phyloP scores from a whole-genome alignment of 2,329 filamentous ascomycete species.

The Niveomyces coronatus region DNA sequence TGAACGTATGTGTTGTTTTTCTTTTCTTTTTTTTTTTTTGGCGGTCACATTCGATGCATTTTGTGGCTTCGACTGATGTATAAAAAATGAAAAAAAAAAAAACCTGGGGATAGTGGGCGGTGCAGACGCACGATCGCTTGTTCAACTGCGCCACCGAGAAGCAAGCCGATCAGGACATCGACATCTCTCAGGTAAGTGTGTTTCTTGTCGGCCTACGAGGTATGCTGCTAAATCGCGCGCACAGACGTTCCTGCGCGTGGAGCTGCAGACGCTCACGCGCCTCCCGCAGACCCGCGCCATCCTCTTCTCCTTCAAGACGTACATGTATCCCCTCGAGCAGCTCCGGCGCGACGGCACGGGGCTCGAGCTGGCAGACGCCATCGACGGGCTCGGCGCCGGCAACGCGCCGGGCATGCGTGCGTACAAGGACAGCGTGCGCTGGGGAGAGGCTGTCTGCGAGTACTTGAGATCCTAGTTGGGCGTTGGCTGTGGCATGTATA shows the following conservation, averaged over 20 bases:
- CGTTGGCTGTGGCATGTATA: neutral
- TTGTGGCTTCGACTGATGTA: neutral
- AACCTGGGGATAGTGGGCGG: conserved; percentile 38
- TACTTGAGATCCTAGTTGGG: conserved; percentile 27
- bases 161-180: conserved; percentile 27
- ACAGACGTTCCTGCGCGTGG: conserved; percentile 30
- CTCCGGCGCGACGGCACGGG: conserved; percentile 40
- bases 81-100: too few relatives aligned
- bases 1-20: conserved; percentile 32
- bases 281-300: conserved; percentile 36
- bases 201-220: neutral
- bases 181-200: conserved; percentile 25
- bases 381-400: conserved; percentile 39
- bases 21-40: neutral
- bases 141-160: too few relatives aligned
- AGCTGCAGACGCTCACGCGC: conserved; percentile 41
- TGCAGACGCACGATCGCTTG: conserved; percentile 33
- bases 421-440: conserved; percentile 39
- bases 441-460: conserved; percentile 36
- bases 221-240: too few relatives aligned
- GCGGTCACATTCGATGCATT: neutral
- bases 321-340: conserved; percentile 36
- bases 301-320: conserved; percentile 47
- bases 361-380: conserved; percentile 35
- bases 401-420: conserved; percentile 44